Conservation (phyloP, 768 basidiomycete genomes). For the Phaffia australis region DNA sequence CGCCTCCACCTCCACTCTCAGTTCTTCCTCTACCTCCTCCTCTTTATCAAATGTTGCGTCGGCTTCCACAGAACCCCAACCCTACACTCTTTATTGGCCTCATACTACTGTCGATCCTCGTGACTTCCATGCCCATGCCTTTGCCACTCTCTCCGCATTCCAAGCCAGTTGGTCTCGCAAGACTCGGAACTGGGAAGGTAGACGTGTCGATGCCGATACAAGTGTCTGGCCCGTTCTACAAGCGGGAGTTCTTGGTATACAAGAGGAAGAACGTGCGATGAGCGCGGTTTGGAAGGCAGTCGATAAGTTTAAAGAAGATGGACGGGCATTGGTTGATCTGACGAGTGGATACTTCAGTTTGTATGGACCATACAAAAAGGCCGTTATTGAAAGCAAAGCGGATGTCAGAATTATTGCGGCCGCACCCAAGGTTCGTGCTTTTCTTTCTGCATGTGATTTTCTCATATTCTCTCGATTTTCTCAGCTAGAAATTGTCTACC, state of each 20-base stretch:
- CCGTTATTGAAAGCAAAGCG: constrained; percentile 48
- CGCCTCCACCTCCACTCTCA: constrained; percentile 2
- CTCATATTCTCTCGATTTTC: neutral
- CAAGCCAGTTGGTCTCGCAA: constrained; percentile 43
- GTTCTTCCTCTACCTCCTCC: constrained; percentile 26
- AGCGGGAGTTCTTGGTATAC: constrained; percentile 72
- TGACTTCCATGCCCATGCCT: constrained; percentile 53
- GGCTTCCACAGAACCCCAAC: constrained; percentile 22
- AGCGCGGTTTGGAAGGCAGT: constrained; percentile 36
- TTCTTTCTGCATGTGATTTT: neutral
- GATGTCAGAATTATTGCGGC: constrained; percentile 69
- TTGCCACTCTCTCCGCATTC: constrained; percentile 49
- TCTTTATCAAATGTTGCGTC: constrained; percentile 25
- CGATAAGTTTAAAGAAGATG: constrained; percentile 33
- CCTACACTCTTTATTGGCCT: constrained; percentile 57
- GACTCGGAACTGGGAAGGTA: constrained; percentile 16
- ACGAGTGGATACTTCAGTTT: constrained; percentile 95
- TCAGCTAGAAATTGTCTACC: constrained; percentile 11
- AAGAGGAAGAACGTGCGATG: constrained; percentile 64
- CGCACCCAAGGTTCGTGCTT: constrained; percentile 59
- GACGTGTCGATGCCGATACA: constrained; percentile 41
- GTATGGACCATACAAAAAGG: constrained; percentile 63
- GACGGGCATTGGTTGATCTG: constrained; percentile 49
- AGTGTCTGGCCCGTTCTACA: constrained; percentile 74
- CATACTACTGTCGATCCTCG: constrained; percentile 57